Evolutionary conservation across 2,329 filamentous ascomycete genomes (phyloP).

Genomic region (Penicillium oxalicum): DNA sequence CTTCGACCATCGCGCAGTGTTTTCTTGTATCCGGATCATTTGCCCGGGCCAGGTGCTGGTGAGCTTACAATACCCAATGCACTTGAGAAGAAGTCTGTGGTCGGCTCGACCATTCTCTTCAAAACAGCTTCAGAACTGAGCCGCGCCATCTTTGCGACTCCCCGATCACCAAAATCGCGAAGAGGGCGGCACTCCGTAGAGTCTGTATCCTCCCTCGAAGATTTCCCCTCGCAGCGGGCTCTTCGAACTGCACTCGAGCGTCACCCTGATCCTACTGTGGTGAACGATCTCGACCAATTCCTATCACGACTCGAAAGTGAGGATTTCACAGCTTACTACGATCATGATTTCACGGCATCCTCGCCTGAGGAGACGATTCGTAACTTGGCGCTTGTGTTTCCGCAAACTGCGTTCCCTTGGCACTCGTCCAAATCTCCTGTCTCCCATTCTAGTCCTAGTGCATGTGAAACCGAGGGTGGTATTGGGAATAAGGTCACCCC

Average conservation of each 20-base stretch:
- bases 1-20: constrained; percentile 2
- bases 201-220: not conserved
- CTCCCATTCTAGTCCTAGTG: no score
- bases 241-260: constrained; percentile 1
- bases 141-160: not conserved
- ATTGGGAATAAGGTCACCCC: not conserved
- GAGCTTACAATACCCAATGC: not conserved
- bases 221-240: not conserved
- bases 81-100: not conserved
- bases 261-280: not conserved
- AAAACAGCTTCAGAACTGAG: not conserved
- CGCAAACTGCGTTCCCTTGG: not conserved
- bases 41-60: not conserved
- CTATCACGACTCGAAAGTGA: not conserved
- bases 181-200: not conserved
- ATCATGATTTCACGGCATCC: not conserved
- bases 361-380: not conserved
- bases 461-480: no score
- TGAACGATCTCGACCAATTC: not conserved
- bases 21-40: not conserved
- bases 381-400: not conserved
- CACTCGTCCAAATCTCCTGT: not conserved
- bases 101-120: not conserved
- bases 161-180: not conserved
- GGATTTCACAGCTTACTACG: constrained; percentile 2